These are phyloP conservation scores for Metarhizium humberi DNA, from an alignment of 2,329 filamentous ascomycete species.

Conservation along the genomic window DNA sequence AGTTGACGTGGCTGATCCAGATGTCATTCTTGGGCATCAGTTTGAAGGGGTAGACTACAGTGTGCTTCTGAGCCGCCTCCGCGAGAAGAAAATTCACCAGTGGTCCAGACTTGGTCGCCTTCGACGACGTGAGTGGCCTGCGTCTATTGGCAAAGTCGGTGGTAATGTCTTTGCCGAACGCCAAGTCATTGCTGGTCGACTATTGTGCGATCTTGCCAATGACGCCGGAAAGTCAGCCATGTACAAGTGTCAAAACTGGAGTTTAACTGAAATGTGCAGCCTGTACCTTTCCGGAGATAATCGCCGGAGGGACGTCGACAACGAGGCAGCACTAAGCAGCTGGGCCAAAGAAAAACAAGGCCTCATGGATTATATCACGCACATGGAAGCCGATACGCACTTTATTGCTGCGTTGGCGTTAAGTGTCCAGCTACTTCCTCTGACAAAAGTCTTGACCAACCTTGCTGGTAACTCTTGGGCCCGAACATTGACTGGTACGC, in stretches of 20 bases:
- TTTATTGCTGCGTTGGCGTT: constrained; percentile 88
- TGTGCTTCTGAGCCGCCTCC: constrained; percentile 74
- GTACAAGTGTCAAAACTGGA: constrained; percentile 97
- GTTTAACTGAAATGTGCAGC: constrained; percentile 92
- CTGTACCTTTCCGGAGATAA: constrained; percentile 71
- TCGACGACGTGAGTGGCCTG: constrained; percentile 76
- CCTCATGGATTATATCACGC: constrained; percentile 84
- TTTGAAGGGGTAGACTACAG: constrained; percentile 97
- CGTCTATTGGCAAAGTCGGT: constrained; percentile 73
- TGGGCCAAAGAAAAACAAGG: constrained; percentile 74
- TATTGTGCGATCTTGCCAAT: constrained; percentile 90
- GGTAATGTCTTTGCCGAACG: constrained; percentile 91
- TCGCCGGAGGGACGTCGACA: constrained; percentile 75
- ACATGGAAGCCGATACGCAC: constrained; percentile 92
- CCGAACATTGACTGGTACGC: constrained; percentile 86
- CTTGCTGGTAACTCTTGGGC: constrained; percentile 98
- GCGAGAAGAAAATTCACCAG: constrained; percentile 82
- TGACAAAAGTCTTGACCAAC: constrained; percentile 94
- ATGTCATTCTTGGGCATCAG: constrained; percentile 88
- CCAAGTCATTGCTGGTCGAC: constrained; percentile 76
- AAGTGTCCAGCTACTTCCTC: constrained; percentile 80
- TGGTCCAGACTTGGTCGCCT: constrained; percentile 92
- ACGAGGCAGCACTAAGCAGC: constrained; percentile 74
- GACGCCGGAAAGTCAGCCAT: constrained; percentile 96
- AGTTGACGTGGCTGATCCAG: constrained; percentile 79